phyloP scores from a whole-genome alignment of 164 flowering plant genomes.

The Taxillus chinensis region DNA sequence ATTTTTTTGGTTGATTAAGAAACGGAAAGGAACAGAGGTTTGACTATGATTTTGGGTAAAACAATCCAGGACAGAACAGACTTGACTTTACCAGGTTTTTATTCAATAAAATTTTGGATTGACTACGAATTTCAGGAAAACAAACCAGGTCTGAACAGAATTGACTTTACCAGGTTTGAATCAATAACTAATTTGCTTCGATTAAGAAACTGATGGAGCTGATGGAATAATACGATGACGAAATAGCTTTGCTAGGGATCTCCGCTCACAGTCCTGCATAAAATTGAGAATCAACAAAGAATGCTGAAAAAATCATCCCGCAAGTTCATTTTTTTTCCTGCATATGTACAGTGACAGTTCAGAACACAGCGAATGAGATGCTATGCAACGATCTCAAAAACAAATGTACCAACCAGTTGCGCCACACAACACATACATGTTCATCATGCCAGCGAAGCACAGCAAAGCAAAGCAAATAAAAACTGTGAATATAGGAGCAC shows the following conservation, averaged over 20 bases:
- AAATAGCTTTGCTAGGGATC: conserved; percentile 67
- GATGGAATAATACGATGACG: conserved; percentile 38
- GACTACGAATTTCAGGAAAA: not conserved
- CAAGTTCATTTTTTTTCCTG: no score
- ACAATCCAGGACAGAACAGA: no score
- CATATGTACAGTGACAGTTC: no score
- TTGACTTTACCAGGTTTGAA: not conserved
- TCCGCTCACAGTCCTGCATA: conserved; percentile 88
- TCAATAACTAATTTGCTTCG: not conserved
- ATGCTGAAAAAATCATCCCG: not conserved
- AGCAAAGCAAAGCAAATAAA: not conserved
- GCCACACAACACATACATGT: no score
- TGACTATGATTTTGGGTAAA: no score
- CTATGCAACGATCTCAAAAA: no score
- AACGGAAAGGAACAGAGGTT: no score
- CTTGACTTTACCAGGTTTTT: no score
- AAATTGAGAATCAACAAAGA: not conserved
- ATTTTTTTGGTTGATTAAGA: no score
- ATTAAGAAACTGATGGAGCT: conserved; percentile 19
- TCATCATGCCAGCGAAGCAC: not conserved
- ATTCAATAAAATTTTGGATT: no score
- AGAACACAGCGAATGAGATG: no score
- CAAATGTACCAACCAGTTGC: no score
- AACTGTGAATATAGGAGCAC: not conserved
- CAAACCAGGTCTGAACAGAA: not conserved